These are phyloP conservation scores for Purshia tridentata DNA, from an alignment of 306 rosid genomes.

Conservation along the genomic window DNA sequence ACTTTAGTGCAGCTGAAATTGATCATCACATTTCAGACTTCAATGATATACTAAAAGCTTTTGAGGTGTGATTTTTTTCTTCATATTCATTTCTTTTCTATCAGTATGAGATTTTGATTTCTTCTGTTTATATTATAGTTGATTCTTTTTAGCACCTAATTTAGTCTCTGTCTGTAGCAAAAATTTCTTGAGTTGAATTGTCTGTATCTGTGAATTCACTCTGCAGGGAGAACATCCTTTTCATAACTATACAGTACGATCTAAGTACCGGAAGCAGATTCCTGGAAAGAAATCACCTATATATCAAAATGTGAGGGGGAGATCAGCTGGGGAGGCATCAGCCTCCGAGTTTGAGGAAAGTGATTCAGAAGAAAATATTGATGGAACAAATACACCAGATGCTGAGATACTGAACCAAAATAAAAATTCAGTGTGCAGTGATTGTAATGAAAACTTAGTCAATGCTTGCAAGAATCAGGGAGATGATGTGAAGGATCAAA, in stretches of 20 bases:
- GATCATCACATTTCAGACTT: conserved; percentile 74
- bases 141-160: not conserved
- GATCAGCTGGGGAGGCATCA: conserved; percentile 22
- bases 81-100: conserved; percentile 2
- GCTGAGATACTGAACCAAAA: conserved; percentile 26
- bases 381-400: conserved; percentile 18
- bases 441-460: conserved; percentile 27
- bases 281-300: conserved; percentile 33
- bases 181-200: not conserved
- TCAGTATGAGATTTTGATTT: not conserved
- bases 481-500: conserved; percentile 35
- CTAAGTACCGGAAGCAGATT: conserved; percentile 59
- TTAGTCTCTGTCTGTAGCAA: not conserved
- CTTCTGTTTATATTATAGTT: not conserved
- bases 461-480: conserved; percentile 29
- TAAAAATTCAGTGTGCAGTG: conserved; percentile 20
- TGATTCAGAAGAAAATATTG: conserved; percentile 48
- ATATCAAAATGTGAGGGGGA: conserved; percentile 22
- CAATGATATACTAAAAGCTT: conserved; percentile 59
- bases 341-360: conserved; percentile 51
- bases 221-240: conserved; percentile 84
- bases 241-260: conserved; percentile 85
- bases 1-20: conserved; percentile 50
- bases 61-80: conserved; percentile 54
- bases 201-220: conserved; percentile 23